These are phyloP conservation scores for Tetradesmus lagerheimii DNA, from an alignment of 139 green algal genomes.

Conservation along the genomic window DNA sequence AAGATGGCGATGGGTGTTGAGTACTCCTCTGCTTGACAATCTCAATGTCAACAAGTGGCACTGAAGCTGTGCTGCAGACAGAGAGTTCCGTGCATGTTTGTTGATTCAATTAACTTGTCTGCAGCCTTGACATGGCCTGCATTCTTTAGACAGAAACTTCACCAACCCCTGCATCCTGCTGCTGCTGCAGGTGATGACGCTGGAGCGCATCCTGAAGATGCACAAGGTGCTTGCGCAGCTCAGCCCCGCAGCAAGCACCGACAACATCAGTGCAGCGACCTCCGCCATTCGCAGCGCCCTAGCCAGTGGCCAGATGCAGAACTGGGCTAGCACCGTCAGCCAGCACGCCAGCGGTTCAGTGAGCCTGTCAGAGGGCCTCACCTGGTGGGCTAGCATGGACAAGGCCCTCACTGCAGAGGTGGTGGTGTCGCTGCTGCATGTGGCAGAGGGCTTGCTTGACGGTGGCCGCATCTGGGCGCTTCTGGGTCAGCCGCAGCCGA, in stretches of 20 bases:
- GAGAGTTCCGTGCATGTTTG: too few species aligned
- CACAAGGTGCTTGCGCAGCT: background rate
- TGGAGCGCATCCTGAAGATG: background rate
- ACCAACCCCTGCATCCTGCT: too few species aligned
- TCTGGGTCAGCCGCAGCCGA: constrained; percentile 18
- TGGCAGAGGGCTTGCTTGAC: background rate
- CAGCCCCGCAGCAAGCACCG: background rate
- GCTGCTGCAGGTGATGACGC: background rate
- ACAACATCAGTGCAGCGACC: background rate
- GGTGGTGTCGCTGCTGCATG: background rate
- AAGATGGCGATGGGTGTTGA: too few species aligned
- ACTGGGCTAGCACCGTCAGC: background rate
- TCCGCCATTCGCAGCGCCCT: background rate
- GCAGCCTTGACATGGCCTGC: too few species aligned
- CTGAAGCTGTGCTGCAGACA: too few species aligned
- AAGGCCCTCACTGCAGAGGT: too few species aligned
- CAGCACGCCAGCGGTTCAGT: background rate
- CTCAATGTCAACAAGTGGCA: too few species aligned
- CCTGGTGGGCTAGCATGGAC: background rate
- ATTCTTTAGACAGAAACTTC: too few species aligned
- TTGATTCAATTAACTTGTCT: too few species aligned
- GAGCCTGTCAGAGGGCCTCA: background rate
- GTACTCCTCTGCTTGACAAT: too few species aligned
- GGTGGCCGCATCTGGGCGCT: background rate
- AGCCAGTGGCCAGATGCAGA: background rate